Evolutionary conservation across 2,329 filamentous ascomycete species (phyloP).

Genomic region (Anisogramma anomala): DNA sequence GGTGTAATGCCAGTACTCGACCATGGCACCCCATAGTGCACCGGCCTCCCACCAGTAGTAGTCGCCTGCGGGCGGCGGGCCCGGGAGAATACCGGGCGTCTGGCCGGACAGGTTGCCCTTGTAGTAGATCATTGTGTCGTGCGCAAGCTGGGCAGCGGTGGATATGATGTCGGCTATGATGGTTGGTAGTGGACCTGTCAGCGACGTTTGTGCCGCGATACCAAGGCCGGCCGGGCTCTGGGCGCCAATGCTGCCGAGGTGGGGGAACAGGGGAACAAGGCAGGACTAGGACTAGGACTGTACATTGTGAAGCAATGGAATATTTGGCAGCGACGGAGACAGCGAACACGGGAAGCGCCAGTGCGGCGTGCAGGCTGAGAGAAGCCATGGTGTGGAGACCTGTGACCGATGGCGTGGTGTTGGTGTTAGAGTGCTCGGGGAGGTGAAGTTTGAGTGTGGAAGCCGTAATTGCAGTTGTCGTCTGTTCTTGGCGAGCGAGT

Average conservation of each 20-base stretch:
- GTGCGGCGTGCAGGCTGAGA: conserved; percentile 4
- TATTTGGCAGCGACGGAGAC: conserved; percentile 7
- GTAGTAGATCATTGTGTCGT: conserved; percentile 41
- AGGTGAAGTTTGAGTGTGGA: too few species aligned
- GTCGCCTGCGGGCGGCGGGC: conserved; percentile 40
- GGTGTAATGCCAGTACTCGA: conserved; percentile 61
- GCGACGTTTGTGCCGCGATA: neutral
- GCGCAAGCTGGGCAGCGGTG: conserved; percentile 35
- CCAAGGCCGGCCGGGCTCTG: neutral
- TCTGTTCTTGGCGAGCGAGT: too few species aligned
- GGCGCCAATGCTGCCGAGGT: conserved; percentile 2
- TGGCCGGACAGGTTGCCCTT: conserved; percentile 33
- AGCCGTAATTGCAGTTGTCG: too few species aligned
- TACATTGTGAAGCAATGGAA: conserved; percentile 9
- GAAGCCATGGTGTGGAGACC: conserved; percentile 3
- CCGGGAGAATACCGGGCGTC: conserved; percentile 45
- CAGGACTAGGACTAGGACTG: neutral
- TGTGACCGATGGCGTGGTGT: neutral
- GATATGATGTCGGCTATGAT: conserved; percentile 33
- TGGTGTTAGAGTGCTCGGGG: too few species aligned
- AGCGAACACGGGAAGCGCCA: conserved; percentile 8
- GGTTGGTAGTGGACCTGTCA: neutral
- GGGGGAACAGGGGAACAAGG: neutral
- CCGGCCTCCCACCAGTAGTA: conserved; percentile 70
- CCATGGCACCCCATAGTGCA: conserved; percentile 54